Base-by-base conservation (phyloP, 495 filamentous ascomycete species). In the Aspergillus haitiensis region DNA sequence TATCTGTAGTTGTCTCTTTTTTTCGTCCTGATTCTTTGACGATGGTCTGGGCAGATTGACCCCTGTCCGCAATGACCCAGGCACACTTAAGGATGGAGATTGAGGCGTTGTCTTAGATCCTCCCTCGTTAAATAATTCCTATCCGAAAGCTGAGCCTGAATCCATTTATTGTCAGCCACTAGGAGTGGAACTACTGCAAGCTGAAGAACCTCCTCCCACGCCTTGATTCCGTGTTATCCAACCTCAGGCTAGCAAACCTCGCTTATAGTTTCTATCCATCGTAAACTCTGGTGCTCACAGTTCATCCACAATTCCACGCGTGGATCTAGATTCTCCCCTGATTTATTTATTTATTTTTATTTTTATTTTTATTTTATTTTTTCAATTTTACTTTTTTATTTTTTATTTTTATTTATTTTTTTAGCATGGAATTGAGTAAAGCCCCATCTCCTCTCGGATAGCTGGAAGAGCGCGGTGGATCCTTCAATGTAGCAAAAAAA, bases 381-480 rank as follows among this genome's bases (percentile, higher is more conserved):
- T 3, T 27, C 21, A 27, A 27, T 27, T 27, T 27, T 3, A n/a
- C 21, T 27, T 27, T 27, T 27, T 27, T 3, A 27, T 1, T 27
- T 27, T 27, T 27, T 27, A n/a, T n/a, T n/a, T n/a, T n/a, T n/a
- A n/a, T n/a, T n/a, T n/a, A n/a, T 27, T 27, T 27, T 27, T 27
- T 27, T 27, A 27, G 21, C 21, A 27, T 27, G 21, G 21, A 40
- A 40, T n/a, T 21, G 44, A 47, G 49, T 46, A 49, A 5, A 5
- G 46, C n/a, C 37, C 35, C 39, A 44, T n/a, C 44, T 32, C 6
- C 34, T 31, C 18, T 39, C 42, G 27, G 34, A 47, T 13, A 10
- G 34, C 42, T 39, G 42, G 32, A 53, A 46, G 42, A 15, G 37
- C 59, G 52, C 46, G 13, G 52, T 61, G 59, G 52, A 60, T 55